A percentile compares a stretch with the other conserved stretches of the same genome.
Conservation (phyloP, 2,329 filamentous ascomycete species). For the Hymenoscyphus infarciens region DNA sequence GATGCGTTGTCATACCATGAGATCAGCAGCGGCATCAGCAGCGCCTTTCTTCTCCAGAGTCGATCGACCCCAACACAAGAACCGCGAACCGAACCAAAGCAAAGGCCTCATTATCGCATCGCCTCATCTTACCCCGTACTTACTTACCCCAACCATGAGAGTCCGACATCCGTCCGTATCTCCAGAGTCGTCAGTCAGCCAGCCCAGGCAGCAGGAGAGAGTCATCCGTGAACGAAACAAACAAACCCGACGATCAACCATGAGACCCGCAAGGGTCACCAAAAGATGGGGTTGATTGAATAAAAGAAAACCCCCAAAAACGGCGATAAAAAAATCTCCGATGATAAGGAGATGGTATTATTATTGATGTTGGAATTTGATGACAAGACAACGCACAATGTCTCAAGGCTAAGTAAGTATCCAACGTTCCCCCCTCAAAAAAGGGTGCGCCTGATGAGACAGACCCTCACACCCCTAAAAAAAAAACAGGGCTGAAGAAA, state of each 20-base stretch:
- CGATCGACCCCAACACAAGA: not conserved
- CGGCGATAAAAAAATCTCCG: not conserved
- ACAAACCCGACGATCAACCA: no score
- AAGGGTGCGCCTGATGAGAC: not conserved
- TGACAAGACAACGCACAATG: not conserved
- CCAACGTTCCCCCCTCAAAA: not conserved
- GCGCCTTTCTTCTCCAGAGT: not conserved
- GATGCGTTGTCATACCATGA: constrained; percentile 1
- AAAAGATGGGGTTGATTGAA: no score
- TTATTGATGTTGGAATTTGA: not conserved
- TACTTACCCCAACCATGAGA: not conserved
- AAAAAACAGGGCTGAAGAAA: not conserved
- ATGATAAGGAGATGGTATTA: not conserved
- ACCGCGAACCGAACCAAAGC: not conserved
- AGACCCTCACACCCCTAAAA: not conserved
- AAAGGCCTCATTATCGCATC: not conserved
- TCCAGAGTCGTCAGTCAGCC: not conserved
- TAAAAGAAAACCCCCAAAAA: no score
- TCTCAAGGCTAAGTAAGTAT: constrained; percentile 1
- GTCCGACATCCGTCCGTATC: not conserved
- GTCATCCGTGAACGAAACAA: not conserved
- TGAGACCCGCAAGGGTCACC: no score
- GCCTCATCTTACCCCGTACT: not conserved
- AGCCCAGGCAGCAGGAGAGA: not conserved
- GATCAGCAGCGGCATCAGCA: not conserved